These are phyloP conservation scores for Fusarium multiceps DNA, from an alignment of 2,329 filamentous ascomycete genomes.

Conservation along the genomic window DNA sequence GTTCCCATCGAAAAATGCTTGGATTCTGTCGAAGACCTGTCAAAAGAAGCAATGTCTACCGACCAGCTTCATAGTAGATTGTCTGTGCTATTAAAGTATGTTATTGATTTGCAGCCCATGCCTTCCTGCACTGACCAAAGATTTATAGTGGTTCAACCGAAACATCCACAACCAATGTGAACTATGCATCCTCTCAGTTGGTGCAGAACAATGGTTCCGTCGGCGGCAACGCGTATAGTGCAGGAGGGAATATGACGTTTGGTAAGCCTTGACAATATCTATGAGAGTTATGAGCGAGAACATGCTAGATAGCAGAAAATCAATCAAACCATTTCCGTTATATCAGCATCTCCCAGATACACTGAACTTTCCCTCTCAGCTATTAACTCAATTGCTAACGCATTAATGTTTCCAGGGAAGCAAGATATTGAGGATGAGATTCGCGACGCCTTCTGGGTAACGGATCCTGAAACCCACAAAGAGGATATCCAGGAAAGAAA, in stretches of 20 bases:
- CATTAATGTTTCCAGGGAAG: rapidly evolving
- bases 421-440: rapidly evolving
- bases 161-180: rapidly evolving
- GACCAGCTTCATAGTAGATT: background rate
- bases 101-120: background rate
- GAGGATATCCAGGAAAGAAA: background rate
- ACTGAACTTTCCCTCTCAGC: rapidly evolving
- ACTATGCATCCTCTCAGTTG: background rate
- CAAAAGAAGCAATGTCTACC: background rate
- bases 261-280: background rate
- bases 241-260: too few species aligned
- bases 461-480: background rate
- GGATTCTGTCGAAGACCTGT: rapidly evolving
- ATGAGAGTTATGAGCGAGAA: too few species aligned
- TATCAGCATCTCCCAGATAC: rapidly evolving
- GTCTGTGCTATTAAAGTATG: rapidly evolving
- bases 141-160: background rate
- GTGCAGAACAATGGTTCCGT: background rate
- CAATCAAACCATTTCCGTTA: rapidly evolving
- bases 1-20: background rate
- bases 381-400: rapidly evolving
- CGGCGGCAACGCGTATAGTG: too few species aligned
- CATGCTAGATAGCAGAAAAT: background rate
- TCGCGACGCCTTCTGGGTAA: background rate
- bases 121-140: rapidly evolving